Percentiles rank a stretch among this genome's conserved stretches.
These are phyloP conservation scores for Tulasnella sp. DNA, from an alignment of 768 basidiomycete genomes.

Conservation along the genomic window DNA sequence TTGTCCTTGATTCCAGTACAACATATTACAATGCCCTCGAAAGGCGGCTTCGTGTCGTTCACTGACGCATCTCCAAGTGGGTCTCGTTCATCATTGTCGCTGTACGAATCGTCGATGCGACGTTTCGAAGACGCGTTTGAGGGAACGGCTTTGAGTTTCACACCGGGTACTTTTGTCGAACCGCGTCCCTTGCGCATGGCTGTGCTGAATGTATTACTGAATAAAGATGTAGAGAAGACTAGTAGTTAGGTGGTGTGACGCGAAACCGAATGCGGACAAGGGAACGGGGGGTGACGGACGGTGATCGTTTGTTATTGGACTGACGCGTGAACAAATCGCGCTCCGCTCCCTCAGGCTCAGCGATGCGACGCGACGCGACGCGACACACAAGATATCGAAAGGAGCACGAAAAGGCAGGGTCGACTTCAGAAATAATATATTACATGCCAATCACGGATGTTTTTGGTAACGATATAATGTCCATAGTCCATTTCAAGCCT, in stretches of 20 bases:
- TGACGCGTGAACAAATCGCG: not conserved
- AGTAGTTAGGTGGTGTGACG: not conserved
- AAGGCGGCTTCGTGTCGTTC: conserved; percentile 38
- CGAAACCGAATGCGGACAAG: not conserved
- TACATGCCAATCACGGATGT: not conserved
- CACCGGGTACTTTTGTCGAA: conserved; percentile 41
- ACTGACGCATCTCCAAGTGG: not conserved
- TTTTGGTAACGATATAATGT: conserved; percentile 13
- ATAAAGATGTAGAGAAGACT: not conserved
- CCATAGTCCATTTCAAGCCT: conserved; percentile 2
- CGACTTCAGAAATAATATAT: not conserved
- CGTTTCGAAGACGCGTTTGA: conserved; percentile 26
- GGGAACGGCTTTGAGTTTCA: conserved; percentile 39
- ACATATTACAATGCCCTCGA: conserved; percentile 62
- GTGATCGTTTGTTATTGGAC: not conserved
- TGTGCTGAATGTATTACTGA: not conserved
- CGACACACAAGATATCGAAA: not conserved
- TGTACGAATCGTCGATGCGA: conserved; percentile 35
- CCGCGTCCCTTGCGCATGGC: conserved; percentile 34
- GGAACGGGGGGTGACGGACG: not conserved
- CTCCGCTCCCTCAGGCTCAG: not conserved
- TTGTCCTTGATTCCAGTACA: conserved; percentile 79
- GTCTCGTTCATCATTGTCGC: conserved; percentile 23
- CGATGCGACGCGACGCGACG: not conserved
- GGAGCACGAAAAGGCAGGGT: not conserved